Conservation (phyloP, 768 basidiomycete species). For the Rhodotorula paludigena region DNA sequence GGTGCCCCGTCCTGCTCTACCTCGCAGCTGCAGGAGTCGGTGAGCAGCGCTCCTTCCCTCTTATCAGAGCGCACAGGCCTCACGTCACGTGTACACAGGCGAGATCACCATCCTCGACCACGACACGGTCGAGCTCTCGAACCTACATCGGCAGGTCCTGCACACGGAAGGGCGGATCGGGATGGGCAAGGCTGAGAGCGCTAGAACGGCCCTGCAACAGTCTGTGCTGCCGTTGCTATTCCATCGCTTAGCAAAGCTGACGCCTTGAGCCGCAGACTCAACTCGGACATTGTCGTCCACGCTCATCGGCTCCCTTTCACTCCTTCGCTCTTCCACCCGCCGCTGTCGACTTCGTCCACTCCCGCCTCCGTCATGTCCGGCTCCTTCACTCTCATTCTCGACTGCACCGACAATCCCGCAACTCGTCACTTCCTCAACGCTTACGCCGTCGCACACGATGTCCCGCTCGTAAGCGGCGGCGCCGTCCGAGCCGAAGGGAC, state of each 20-base stretch:
- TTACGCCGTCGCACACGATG: constrained; percentile 65
- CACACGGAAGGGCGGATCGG: constrained; percentile 70
- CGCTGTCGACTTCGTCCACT: constrained; percentile 36
- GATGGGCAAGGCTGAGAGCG: constrained; percentile 74
- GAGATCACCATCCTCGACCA: constrained; percentile 80
- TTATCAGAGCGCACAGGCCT: background rate
- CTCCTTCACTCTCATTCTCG: constrained; percentile 69
- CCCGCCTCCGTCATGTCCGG: background rate
- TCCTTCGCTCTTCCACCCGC: constrained; percentile 24
- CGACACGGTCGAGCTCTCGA: constrained; percentile 79
- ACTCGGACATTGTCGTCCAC: constrained; percentile 63
- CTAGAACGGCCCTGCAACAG: constrained; percentile 61
- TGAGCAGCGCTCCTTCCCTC: constrained; percentile 48
- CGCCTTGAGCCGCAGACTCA: constrained; percentile 56
- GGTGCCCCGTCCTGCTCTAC: constrained; percentile 92
- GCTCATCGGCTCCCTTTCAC: constrained; percentile 50
- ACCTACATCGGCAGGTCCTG: constrained; percentile 88
- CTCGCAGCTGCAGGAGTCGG: constrained; percentile 88
- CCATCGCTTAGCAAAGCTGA: background rate
- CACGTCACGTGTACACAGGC: constrained; percentile 53
- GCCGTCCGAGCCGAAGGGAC: constrained; percentile 57
- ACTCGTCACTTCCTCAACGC: constrained; percentile 92
- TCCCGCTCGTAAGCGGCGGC: constrained; percentile 85
- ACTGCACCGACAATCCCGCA: constrained; percentile 90
- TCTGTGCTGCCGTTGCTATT: background rate